Evolutionary conservation across 306 rosid genomes (phyloP).

Genomic region (Quercus engelmannii): DNA sequence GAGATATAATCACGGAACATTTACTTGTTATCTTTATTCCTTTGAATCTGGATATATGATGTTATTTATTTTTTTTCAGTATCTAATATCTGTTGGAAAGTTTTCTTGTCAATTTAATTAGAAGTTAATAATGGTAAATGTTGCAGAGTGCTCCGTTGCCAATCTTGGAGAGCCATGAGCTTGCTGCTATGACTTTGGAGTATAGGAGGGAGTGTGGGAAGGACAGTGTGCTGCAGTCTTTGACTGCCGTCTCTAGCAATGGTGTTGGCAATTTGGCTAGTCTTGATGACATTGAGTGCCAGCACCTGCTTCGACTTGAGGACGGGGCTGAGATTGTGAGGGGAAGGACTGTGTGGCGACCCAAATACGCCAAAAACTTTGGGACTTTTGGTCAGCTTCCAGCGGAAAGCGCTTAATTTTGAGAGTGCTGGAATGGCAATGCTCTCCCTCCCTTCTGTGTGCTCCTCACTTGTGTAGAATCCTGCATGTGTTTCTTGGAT

Average conservation of each 20-base stretch:
- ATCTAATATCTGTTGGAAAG: too few relatives aligned
- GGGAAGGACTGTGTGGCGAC: slow-evolving; percentile 91
- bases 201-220: slow-evolving; percentile 97
- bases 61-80: too few relatives aligned
- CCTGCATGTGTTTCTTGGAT: slow-evolving; percentile 58
- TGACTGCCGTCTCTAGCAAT: slow-evolving; percentile 60
- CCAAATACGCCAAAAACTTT: slow-evolving; percentile 54
- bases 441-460: slow-evolving; percentile 15
- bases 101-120: too few relatives aligned
- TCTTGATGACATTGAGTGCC: slow-evolving; percentile 63
- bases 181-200: slow-evolving; percentile 71
- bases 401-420: slow-evolving; percentile 46
- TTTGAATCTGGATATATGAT: too few relatives aligned
- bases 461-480: slow-evolving; percentile 35
- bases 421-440: slow-evolving; percentile 30
- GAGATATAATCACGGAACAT: too few relatives aligned
- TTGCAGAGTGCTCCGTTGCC: slow-evolving; percentile 92
- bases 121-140: slow-evolving; percentile 7
- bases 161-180: slow-evolving; percentile 93
- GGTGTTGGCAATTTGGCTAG: slow-evolving; percentile 52
- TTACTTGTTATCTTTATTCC: too few relatives aligned
- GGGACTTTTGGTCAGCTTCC: slow-evolving; percentile 48
- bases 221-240: slow-evolving; percentile 92
- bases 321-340: slow-evolving; percentile 84
- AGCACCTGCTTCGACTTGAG: slow-evolving; percentile 91